phyloP scores from a whole-genome alignment of 768 basidiomycete species.

The Rhizopogon vesiculosus region DNA sequence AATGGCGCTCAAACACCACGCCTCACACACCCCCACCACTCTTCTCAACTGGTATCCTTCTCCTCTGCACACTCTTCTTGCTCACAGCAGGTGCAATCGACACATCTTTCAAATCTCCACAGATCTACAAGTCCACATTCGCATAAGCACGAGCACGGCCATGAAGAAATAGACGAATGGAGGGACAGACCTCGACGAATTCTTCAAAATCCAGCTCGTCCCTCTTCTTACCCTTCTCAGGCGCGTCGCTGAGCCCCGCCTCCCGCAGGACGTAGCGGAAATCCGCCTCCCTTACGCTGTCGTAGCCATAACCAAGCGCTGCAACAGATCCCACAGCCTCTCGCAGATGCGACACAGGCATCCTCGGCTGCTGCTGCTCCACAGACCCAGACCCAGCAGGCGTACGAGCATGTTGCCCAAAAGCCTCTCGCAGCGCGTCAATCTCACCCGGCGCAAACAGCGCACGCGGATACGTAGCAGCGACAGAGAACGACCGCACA shows the following conservation, averaged over 20 bases:
- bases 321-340: slow-evolving; percentile 7
- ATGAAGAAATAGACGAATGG: not conserved
- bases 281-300: slow-evolving; percentile 55
- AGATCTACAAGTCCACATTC: slow-evolving; percentile 42
- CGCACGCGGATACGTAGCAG: slow-evolving; percentile 39
- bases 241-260: slow-evolving; percentile 54
- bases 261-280: slow-evolving; percentile 72
- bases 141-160: not conserved
- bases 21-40: slow-evolving; percentile 25
- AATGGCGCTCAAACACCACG: too few species aligned
- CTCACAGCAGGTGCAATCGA: slow-evolving; percentile 36
- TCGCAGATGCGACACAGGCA: slow-evolving; percentile 39
- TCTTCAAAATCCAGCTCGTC: slow-evolving; percentile 72
- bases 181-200: slow-evolving; percentile 71
- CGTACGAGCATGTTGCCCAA: slow-evolving; percentile 14
- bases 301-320: slow-evolving; percentile 44
- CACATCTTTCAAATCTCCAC: slow-evolving; percentile 68
- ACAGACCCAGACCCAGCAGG: not conserved
- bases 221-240: slow-evolving; percentile 9
- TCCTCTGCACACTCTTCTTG: slow-evolving; percentile 30
- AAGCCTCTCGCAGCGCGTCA: slow-evolving; percentile 36
- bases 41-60: slow-evolving; percentile 43
- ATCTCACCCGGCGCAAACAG: slow-evolving; percentile 52
- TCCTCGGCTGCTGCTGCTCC: slow-evolving; percentile 20
- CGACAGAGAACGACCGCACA: not conserved